Evolutionary conservation across 192 early-diverging fungal species (phyloP).

Genomic region (Umbelopsis ramanniana): DNA sequence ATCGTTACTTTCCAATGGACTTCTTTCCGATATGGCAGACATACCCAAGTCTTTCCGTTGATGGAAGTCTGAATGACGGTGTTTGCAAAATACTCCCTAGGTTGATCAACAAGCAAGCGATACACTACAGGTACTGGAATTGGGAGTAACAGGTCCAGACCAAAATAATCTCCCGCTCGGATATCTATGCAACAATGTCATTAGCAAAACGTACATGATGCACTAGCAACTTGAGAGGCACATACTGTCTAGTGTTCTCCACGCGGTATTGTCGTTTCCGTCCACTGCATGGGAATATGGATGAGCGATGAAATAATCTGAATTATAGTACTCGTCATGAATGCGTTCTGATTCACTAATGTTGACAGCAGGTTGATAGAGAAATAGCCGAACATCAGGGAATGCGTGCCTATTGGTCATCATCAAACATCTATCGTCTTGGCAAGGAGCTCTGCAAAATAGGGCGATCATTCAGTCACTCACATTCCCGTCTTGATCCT

Average conservation of each 20-base stretch:
- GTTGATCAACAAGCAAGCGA: conserved; percentile 34
- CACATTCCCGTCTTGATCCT: not conserved
- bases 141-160: conserved; percentile 55
- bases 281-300: conserved; percentile 59
- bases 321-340: conserved; percentile 50
- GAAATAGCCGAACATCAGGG: conserved; percentile 51
- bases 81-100: conserved; percentile 29
- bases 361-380: conserved; percentile 53
- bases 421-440: conserved; percentile 57
- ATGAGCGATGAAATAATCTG: conserved; percentile 35
- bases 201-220: not conserved
- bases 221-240: too few relatives aligned
- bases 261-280: conserved; percentile 50
- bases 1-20: too few relatives aligned
- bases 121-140: conserved; percentile 42
- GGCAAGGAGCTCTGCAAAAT: conserved; percentile 46
- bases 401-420: conserved; percentile 55
- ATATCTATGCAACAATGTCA: conserved; percentile 37
- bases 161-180: conserved; percentile 55
- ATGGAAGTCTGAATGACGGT: conserved; percentile 40
- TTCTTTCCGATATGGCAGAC: not conserved
- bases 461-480: not conserved
- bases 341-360: conserved; percentile 49
- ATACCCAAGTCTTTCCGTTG: conserved; percentile 48
- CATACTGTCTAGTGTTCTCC: conserved; percentile 45